A percentile compares a stretch with the other conserved stretches of the same genome.
Evolutionary conservation across 768 basidiomycete species (phyloP).

Genomic region (Pleurotus citrinopileatus): DNA sequence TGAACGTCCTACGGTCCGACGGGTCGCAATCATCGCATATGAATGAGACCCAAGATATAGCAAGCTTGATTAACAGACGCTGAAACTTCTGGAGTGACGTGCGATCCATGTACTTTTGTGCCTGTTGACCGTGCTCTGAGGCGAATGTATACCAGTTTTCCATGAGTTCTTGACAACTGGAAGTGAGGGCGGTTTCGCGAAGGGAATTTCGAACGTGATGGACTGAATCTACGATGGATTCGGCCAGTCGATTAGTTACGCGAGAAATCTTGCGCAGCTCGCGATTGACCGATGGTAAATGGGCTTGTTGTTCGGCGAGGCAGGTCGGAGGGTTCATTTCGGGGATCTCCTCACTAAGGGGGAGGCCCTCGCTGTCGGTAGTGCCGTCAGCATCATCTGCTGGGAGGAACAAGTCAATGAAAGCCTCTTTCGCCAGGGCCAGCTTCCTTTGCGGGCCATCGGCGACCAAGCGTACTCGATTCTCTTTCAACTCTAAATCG

Average conservation of each 20-base stretch:
- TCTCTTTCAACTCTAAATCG: conserved; percentile 82
- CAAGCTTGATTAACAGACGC: conserved; percentile 79
- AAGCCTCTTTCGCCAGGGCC: conserved; percentile 71
- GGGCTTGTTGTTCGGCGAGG: conserved; percentile 81
- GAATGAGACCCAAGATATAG: conserved; percentile 98
- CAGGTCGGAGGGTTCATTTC: conserved; percentile 43
- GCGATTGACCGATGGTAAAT: conserved; percentile 84
- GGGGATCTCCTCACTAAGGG: conserved; percentile 32
- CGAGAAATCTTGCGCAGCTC: conserved; percentile 90
- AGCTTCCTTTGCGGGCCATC: conserved; percentile 84
- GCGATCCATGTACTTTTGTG: conserved; percentile 84
- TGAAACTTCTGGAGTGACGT: conserved; percentile 71
- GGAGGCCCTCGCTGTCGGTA: conserved; percentile 33
- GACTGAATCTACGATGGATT: conserved; percentile 91
- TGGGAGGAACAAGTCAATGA: conserved; percentile 61
- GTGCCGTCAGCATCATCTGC: conserved; percentile 42
- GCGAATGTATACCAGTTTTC: conserved; percentile 96
- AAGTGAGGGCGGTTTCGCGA: conserved; percentile 33
- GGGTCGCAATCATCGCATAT: conserved; percentile 98
- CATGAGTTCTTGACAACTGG: conserved; percentile 77
- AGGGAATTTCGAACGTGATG: conserved; percentile 78
- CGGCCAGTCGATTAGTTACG: conserved; percentile 85
- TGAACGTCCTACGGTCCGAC: conserved; percentile 92
- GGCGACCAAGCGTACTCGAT: conserved; percentile 88
- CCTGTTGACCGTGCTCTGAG: conserved; percentile 93